Base-by-base conservation (phyloP, 2,329 filamentous ascomycete genomes). In the Aspergillus brunneoviolaceus region DNA sequence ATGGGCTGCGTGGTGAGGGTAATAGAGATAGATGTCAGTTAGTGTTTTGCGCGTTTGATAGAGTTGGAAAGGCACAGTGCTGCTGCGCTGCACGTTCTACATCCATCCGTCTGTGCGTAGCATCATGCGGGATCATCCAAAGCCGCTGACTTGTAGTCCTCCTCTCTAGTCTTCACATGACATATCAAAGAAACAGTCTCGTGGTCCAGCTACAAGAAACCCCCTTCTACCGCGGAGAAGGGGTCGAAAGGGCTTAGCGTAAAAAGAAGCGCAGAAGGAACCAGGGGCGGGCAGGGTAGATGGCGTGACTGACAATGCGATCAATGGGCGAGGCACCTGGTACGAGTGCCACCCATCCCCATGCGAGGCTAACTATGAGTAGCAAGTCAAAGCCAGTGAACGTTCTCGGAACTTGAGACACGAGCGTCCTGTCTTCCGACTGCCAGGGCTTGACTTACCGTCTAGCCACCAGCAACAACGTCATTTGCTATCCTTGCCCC, bases 101-200 rank as follows among this genome's bases (percentile, higher is more conserved):
- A 29, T 9, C 27, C 27, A 29, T 25, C 42, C 25, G 52, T 55
- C 14, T 42, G 52, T 21, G 39, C 16, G 27, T 21, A 31, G 19
- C 52, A 47, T 25, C 48, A 23, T 55, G 52, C 52, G 52, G 31
- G 52, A 48, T 55, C 29, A 55, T 55, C n/a, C 39, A 42, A 47
- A 33, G 52, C 52, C 25, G 52, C 25, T 14, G 33, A 5, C 7
- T 29, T 29, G 27, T 29, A 9, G 27, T 29, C 27, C 6, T 6
- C 27, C 27, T 29, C 27, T 29, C 27, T 10, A 9, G 27, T 10
- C 27, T 11, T 39, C 52, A 39, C 27, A 27, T 31, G 33, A 2
- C 25, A 55, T 55, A 29, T 31, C 11, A 47, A 27, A 25, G 35
- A 48, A 16, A 42, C 39, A 33, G n/a, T n/a, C 27, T 12, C 14